A percentile compares a stretch with the other conserved stretches of the same genome.
These are phyloP conservation scores for Ceratobasidium sp. DNA, from an alignment of 1,284 basidiomycete genomes.

Conservation along the genomic window DNA sequence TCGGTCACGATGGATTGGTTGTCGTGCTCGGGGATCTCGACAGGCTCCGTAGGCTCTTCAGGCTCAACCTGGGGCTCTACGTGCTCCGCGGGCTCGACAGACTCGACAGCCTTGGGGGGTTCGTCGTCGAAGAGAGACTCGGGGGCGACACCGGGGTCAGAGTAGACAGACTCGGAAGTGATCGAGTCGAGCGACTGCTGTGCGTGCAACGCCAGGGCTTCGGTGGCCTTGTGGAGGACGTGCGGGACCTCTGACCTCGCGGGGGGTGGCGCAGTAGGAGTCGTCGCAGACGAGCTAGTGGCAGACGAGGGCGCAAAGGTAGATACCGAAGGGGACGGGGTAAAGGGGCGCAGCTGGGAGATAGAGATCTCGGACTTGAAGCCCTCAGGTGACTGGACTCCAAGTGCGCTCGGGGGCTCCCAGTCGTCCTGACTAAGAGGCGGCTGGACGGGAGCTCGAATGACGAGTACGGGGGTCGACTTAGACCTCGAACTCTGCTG, in stretches of 20 bases:
- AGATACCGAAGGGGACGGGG: conserved; percentile 36
- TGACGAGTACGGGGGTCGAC: conserved; percentile 35
- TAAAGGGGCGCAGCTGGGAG: conserved; percentile 28
- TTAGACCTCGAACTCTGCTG: conserved; percentile 28
- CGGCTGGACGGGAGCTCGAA: conserved; percentile 35
- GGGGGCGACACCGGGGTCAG: conserved; percentile 23
- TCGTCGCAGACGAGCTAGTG: conserved; percentile 27
- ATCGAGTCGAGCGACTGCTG: conserved; percentile 31
- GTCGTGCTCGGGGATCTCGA: not conserved
- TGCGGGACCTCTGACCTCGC: not conserved
- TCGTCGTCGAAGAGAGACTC: conserved; percentile 25
- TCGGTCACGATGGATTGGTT: not conserved
- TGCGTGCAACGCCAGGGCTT: conserved; percentile 18
- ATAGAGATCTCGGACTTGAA: conserved; percentile 37
- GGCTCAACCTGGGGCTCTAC: not conserved
- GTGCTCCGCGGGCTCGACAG: not conserved
- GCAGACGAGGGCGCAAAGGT: conserved; percentile 30
- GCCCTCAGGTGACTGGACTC: conserved; percentile 37
- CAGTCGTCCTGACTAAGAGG: conserved; percentile 34
- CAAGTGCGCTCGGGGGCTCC: conserved; percentile 28
- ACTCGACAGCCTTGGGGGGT: not conserved
- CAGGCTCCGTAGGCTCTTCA: not conserved
- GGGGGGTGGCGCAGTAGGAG: not conserved
- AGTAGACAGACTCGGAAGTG: conserved; percentile 19
- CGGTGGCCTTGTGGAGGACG: conserved; percentile 17